These are phyloP conservation scores for Ascosphaera acerosa DNA, from an alignment of 2,329 filamentous ascomycete genomes.

Conservation along the genomic window DNA sequence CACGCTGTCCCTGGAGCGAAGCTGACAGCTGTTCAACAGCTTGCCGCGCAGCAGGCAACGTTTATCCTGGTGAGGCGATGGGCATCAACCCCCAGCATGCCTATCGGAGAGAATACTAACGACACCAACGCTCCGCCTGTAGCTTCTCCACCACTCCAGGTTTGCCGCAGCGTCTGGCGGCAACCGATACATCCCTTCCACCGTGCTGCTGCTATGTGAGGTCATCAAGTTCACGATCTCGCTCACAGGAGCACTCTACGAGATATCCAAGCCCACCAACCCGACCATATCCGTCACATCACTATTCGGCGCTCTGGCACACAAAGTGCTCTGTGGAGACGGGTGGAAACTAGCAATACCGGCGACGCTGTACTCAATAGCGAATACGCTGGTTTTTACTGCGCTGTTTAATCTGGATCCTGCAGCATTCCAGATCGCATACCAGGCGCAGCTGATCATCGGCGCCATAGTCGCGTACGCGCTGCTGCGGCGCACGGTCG, in stretches of 20 bases:
- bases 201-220: slow-evolving; percentile 82
- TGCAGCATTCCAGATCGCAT: slow-evolving; percentile 78
- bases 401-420: slow-evolving; percentile 78
- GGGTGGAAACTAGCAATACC: slow-evolving; percentile 89
- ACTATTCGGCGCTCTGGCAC: slow-evolving; percentile 55
- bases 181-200: slow-evolving; percentile 79
- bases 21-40: neutral
- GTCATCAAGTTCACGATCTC: slow-evolving; percentile 72
- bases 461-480: slow-evolving; percentile 68
- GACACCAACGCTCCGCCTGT: slow-evolving; percentile 2
- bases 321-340: slow-evolving; percentile 63
- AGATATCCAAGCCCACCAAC: slow-evolving; percentile 52
- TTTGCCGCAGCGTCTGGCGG: slow-evolving; percentile 69
- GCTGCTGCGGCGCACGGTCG: slow-evolving; percentile 45
- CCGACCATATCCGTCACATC: slow-evolving; percentile 57
- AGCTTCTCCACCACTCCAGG: slow-evolving; percentile 87
- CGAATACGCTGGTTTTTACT: slow-evolving; percentile 84
- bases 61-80: slow-evolving; percentile 2
- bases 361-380: slow-evolving; percentile 65
- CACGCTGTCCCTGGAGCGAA: neutral
- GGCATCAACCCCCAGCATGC: neutral
- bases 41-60: neutral
- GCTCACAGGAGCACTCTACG: slow-evolving; percentile 66
- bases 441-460: slow-evolving; percentile 82
- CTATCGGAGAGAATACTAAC: neutral